These are phyloP conservation scores for Chlamydomonas reinhardtii DNA, from an alignment of 163 green algal species.

Conservation along the genomic window DNA sequence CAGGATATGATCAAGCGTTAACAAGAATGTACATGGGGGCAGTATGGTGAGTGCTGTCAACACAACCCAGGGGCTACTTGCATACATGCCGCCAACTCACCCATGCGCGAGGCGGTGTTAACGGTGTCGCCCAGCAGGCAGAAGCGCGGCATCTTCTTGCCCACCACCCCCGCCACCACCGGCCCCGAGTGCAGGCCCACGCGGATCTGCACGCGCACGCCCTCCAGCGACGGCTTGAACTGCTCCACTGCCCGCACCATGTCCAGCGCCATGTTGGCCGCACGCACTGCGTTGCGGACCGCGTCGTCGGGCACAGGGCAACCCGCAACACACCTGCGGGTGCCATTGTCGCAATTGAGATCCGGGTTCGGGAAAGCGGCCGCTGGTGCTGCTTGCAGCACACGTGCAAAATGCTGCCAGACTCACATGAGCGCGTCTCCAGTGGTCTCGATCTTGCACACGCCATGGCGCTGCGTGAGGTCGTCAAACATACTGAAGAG, in stretches of 20 bases:
- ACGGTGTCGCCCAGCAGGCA: constrained; percentile 54
- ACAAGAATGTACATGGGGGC: background rate
- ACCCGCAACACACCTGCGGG: constrained; percentile 10
- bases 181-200: constrained; percentile 31
- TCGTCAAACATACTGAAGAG: constrained; percentile 37
- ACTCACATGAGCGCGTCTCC: constrained; percentile 57
- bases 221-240: constrained; percentile 4
- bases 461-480: background rate
- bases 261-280: constrained; percentile 33
- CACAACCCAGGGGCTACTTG: background rate
- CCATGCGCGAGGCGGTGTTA: background rate
- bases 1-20: background rate
- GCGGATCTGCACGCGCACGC: constrained; percentile 37
- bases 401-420: no score
- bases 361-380: no score
- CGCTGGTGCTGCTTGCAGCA: no score
- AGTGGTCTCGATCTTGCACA: constrained; percentile 64
- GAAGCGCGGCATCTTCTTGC: constrained; percentile 32
- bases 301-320: background rate
- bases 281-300: background rate
- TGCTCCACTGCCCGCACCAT: constrained; percentile 21
- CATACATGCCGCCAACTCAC: no score
- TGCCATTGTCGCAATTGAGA: no score
- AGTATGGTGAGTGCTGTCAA: no score
- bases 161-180: constrained; percentile 28